These are phyloP conservation scores for Collybia mongolica DNA, from an alignment of 768 basidiomycete genomes.

Conservation along the genomic window DNA sequence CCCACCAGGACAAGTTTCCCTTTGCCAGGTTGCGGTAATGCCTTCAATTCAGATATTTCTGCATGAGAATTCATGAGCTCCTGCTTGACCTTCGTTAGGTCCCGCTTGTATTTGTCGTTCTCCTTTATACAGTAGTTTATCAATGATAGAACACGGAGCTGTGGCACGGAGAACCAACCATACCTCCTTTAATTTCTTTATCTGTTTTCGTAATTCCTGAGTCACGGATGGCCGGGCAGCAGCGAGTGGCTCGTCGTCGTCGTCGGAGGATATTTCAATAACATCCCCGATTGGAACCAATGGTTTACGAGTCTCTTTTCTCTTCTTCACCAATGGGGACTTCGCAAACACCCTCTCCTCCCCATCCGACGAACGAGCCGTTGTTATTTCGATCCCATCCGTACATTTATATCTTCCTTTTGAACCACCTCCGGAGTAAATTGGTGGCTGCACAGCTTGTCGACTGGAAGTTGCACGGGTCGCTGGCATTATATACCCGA, in stretches of 20 bases:
- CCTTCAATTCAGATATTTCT: conserved; percentile 27
- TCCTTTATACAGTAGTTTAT: conserved; percentile 23
- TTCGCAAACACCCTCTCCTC: neutral
- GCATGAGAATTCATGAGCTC: conserved; percentile 19
- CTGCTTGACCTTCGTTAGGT: conserved; percentile 21
- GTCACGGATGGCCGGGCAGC: conserved; percentile 14
- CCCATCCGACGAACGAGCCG: too few relatives aligned
- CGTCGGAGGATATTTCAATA: conserved; percentile 60
- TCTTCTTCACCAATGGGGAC: conserved; percentile 16
- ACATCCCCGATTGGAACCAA: conserved; percentile 30
- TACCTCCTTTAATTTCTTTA: conserved; percentile 45
- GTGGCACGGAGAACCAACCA: conserved; percentile 9
- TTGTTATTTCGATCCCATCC: too few relatives aligned
- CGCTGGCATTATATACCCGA: too few relatives aligned
- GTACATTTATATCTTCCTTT: too few relatives aligned
- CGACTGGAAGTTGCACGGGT: too few relatives aligned
- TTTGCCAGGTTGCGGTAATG: conserved; percentile 17
- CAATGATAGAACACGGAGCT: neutral
- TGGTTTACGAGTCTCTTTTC: conserved; percentile 12
- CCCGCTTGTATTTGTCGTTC: conserved; percentile 26
- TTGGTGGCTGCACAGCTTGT: too few relatives aligned
- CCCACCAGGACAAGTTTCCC: conserved; percentile 31
- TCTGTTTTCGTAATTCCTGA: conserved; percentile 35
- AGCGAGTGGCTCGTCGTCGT: conserved; percentile 29
- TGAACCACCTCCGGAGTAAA: too few relatives aligned